phyloP scores from a whole-genome alignment of 495 filamentous ascomycete genomes.

The Podospora didyma region DNA sequence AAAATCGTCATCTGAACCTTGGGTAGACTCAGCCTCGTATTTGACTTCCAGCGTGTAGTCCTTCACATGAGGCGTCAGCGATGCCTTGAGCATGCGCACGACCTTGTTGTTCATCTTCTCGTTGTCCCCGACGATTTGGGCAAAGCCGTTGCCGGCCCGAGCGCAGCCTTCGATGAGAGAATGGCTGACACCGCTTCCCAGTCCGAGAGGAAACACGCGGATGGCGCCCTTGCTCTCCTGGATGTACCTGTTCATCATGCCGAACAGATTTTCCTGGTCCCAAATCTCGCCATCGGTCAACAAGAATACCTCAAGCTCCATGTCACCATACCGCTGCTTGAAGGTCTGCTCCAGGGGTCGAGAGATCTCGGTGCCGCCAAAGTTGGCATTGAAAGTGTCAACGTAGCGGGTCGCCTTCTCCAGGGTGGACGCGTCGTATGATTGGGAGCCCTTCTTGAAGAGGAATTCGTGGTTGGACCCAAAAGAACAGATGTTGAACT shows the following conservation, averaged over 20 bases:
- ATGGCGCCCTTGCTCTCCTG: slow-evolving; percentile 43
- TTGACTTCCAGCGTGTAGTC: slow-evolving; percentile 59
- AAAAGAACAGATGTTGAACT: slow-evolving; percentile 76
- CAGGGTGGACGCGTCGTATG: slow-evolving; percentile 50
- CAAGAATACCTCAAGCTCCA: slow-evolving; percentile 60
- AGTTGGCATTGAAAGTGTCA: slow-evolving; percentile 43
- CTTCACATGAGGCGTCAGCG: slow-evolving; percentile 55
- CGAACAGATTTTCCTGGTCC: slow-evolving; percentile 51
- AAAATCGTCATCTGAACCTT: slow-evolving; percentile 39
- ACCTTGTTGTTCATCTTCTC: slow-evolving; percentile 62
- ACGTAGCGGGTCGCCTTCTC: slow-evolving; percentile 48
- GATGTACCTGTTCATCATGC: slow-evolving; percentile 50
- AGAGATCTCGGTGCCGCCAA: slow-evolving; percentile 69
- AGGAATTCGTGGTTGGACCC: slow-evolving; percentile 51
- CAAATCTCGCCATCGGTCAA: slow-evolving; percentile 72
- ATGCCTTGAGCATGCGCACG: slow-evolving; percentile 67
- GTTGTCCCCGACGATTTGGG: slow-evolving; percentile 52
- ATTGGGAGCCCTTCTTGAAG: slow-evolving; percentile 50
- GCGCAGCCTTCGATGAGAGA: slow-evolving; percentile 65
- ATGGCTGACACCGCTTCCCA: slow-evolving; percentile 59
- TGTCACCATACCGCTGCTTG: slow-evolving; percentile 44
- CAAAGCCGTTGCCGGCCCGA: slow-evolving; percentile 62
- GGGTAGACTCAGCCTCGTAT: slow-evolving; percentile 38
- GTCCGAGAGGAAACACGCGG: slow-evolving; percentile 63
- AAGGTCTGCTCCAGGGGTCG: slow-evolving; percentile 50